phyloP scores from a whole-genome alignment of 192 early-diverging fungal genomes.

The Phlyctochytrium arcticum region DNA sequence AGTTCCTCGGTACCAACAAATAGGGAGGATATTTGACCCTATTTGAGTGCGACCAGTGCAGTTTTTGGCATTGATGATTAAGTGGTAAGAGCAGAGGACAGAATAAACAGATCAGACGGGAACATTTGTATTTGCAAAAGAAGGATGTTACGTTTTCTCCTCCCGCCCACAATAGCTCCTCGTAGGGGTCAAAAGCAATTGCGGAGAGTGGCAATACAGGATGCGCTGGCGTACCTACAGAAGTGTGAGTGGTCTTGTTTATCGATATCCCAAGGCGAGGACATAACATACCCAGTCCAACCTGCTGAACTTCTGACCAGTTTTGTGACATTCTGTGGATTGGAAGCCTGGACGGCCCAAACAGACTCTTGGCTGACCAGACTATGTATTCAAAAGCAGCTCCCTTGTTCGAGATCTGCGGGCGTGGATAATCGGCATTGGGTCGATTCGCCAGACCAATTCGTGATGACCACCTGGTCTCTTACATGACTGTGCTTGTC shows the following conservation, averaged over 20 bases:
- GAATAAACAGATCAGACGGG: not conserved
- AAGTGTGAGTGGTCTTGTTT: not conserved
- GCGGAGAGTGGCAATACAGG: conserved; percentile 29
- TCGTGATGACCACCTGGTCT: too few species aligned
- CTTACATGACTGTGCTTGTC: too few species aligned
- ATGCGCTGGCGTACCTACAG: conserved; percentile 5
- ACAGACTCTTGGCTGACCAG: too few species aligned
- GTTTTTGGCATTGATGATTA: not conserved
- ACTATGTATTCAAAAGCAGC: too few species aligned
- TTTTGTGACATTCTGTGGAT: not conserved
- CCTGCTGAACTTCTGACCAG: conserved; percentile 19
- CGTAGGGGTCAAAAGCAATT: conserved; percentile 61
- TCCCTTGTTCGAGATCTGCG: too few species aligned
- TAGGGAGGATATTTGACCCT: conserved; percentile 5
- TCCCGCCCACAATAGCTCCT: conserved; percentile 85
- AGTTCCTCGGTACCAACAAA: conserved; percentile 32
- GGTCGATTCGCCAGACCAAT: too few species aligned
- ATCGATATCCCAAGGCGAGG: not conserved
- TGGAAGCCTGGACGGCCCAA: too few species aligned
- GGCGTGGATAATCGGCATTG: too few species aligned
- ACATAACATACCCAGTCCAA: conserved; percentile 16
- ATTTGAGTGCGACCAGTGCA: not conserved
- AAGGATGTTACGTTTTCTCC: conserved; percentile 66
- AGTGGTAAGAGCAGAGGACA: not conserved
- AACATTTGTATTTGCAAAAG: not conserved